phyloP scores from a whole-genome alignment of 257 asterid species.

The Cordia subcordata region DNA sequence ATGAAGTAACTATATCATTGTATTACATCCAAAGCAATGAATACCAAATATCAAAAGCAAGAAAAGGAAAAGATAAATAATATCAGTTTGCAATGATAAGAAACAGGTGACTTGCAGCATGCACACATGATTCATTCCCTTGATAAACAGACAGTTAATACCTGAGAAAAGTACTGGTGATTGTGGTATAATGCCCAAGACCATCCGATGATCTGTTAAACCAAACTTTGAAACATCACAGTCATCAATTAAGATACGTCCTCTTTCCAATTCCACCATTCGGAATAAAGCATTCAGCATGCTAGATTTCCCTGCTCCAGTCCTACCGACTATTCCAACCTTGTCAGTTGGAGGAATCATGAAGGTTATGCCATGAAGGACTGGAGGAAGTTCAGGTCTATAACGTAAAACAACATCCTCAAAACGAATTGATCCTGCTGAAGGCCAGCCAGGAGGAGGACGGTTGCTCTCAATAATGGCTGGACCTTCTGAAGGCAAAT shows the following conservation, averaged over 20 bases:
- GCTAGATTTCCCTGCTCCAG: conserved; percentile 99
- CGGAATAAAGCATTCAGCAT: conserved; percentile 95
- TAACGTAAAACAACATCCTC: conserved; percentile 79
- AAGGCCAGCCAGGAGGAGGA: conserved; percentile 99
- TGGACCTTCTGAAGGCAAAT: conserved; percentile 79
- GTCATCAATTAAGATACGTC: conserved; percentile 74
- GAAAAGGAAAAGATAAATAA: not conserved
- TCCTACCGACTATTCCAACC: conserved; percentile 96
- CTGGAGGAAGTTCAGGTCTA: conserved; percentile 97
- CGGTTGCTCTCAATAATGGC: conserved; percentile 58
- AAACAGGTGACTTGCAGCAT: not conserved
- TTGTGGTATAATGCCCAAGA: conserved; percentile 96
- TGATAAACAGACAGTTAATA: conserved; percentile 16
- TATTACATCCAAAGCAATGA: no score
- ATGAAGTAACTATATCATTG: not conserved
- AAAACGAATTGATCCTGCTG: conserved; percentile 71
- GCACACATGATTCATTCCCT: not conserved
- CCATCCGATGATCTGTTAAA: conserved; percentile 78
- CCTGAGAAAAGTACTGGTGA: conserved; percentile 98
- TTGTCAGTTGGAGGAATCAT: conserved; percentile 76
- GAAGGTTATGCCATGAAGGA: conserved; percentile 83
- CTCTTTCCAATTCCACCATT: conserved; percentile 81
- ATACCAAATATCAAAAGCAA: not conserved
- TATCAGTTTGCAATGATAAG: not conserved
- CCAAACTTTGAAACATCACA: conserved; percentile 78